Conservation (phyloP, 495 filamentous ascomycete genomes). For the Extremus antarcticus region DNA sequence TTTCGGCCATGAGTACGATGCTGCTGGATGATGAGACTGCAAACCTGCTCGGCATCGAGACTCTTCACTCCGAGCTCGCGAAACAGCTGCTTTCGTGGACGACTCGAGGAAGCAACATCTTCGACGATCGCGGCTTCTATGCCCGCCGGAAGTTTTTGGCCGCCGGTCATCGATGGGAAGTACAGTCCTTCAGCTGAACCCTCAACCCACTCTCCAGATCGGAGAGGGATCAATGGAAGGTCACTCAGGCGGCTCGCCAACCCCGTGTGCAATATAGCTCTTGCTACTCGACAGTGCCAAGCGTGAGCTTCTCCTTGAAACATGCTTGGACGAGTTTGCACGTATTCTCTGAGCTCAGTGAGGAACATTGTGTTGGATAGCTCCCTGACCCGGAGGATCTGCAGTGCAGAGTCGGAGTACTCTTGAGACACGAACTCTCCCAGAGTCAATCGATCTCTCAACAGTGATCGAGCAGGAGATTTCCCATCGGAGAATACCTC, state of each 20-base stretch:
- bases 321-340: background rate
- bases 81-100: too few relatives aligned
- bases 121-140: background rate
- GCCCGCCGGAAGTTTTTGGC: background rate
- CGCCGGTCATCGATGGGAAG: background rate
- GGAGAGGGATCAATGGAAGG: slow-evolving; percentile 2
- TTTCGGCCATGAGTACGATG: background rate
- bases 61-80: too few relatives aligned
- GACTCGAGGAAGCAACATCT: background rate
- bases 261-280: background rate
- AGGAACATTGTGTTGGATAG: background rate
- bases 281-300: slow-evolving; percentile 3
- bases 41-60: background rate
- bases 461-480: background rate
- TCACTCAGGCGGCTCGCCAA: background rate
- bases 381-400: background rate
- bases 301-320: background rate
- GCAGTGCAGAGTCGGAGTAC: background rate
- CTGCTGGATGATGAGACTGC: background rate
- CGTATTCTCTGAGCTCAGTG: background rate
- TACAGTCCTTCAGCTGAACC: background rate
- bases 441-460: background rate
- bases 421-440: background rate
- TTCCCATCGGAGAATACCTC: background rate
- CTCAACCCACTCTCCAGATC: background rate